These are phyloP conservation scores for Trichosporon faecale DNA, from an alignment of 1,284 basidiomycete species.

Conservation along the genomic window DNA sequence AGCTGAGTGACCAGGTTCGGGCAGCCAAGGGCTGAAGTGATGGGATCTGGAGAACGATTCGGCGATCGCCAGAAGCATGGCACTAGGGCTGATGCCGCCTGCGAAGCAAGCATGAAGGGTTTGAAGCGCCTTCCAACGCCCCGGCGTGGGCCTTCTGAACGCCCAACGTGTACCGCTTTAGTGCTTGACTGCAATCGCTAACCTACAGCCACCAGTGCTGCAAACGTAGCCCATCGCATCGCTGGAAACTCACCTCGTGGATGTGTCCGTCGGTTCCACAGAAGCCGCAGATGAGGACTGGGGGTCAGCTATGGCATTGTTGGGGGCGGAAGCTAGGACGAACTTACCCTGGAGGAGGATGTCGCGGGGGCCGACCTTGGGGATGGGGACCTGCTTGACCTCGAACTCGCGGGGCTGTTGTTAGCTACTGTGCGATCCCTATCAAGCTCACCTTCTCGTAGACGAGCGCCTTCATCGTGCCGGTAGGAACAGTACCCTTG, in stretches of 20 bases:
- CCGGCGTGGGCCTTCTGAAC: no score
- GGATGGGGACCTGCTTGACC: constrained; percentile 63
- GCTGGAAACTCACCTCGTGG: constrained; percentile 54
- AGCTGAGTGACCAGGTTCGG: background rate
- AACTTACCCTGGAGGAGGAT: constrained; percentile 66
- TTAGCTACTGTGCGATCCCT: constrained; percentile 11
- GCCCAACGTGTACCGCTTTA: no score
- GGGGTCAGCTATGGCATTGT: constrained; percentile 9
- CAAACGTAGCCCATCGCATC: background rate
- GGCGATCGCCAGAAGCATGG: background rate
- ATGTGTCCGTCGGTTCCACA: constrained; percentile 74
- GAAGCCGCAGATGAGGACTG: constrained; percentile 58
- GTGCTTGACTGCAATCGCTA: no score
- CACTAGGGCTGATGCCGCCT: background rate
- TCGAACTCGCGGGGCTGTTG: constrained; percentile 62
- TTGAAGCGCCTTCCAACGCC: no score
- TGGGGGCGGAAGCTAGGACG: no score
- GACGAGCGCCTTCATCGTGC: constrained; percentile 46
- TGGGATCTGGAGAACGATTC: background rate
- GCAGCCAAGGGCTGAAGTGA: background rate
- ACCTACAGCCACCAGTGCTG: no score
- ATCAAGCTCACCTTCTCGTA: constrained; percentile 40
- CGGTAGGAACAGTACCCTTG: constrained; percentile 21
- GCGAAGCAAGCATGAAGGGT: no score
- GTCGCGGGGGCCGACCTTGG: constrained; percentile 62